These are phyloP conservation scores for Sabuloglossum arenarium DNA, from an alignment of 495 filamentous ascomycete genomes.

Conservation along the genomic window DNA sequence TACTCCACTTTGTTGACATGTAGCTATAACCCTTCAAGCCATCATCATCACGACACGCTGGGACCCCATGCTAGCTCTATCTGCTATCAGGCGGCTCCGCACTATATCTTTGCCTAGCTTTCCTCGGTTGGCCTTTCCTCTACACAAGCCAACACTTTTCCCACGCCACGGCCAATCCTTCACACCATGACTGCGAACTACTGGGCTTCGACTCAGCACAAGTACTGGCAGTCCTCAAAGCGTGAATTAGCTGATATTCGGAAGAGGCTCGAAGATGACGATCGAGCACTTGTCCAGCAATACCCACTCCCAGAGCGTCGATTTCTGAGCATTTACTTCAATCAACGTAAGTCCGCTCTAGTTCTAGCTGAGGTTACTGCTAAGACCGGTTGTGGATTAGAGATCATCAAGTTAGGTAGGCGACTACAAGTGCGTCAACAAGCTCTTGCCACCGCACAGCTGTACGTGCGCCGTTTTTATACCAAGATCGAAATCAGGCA, in stretches of 20 bases:
- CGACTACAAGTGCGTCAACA: conserved; percentile 66
- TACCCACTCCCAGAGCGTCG: conserved; percentile 66
- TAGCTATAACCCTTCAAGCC: too few relatives aligned
- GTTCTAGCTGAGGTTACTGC: conserved; percentile 14
- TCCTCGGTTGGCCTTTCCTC: neutral
- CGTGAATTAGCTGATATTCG: conserved; percentile 54
- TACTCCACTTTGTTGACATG: too few relatives aligned
- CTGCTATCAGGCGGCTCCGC: neutral
- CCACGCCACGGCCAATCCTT: neutral
- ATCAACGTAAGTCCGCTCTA: conserved; percentile 40
- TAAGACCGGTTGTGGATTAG: conserved; percentile 11
- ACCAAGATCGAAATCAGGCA: conserved; percentile 73
- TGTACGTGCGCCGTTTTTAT: conserved; percentile 90
- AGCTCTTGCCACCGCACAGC: conserved; percentile 80
- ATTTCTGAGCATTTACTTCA: conserved; percentile 79
- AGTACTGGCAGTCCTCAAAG: conserved; percentile 76
- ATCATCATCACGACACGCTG: neutral
- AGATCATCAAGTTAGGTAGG: conserved; percentile 63
- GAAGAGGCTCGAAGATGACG: conserved; percentile 47
- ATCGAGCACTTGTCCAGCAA: conserved; percentile 46
- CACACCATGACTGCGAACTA: conserved; percentile 76
- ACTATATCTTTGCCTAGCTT: neutral
- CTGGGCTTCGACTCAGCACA: conserved; percentile 84
- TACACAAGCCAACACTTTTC: neutral
- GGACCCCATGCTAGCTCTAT: neutral